A percentile compares a stretch with the other conserved stretches of the same genome.
Evolutionary conservation across 1,284 basidiomycete genomes (phyloP).

Genomic region (Phaffia rhodozyma): DNA sequence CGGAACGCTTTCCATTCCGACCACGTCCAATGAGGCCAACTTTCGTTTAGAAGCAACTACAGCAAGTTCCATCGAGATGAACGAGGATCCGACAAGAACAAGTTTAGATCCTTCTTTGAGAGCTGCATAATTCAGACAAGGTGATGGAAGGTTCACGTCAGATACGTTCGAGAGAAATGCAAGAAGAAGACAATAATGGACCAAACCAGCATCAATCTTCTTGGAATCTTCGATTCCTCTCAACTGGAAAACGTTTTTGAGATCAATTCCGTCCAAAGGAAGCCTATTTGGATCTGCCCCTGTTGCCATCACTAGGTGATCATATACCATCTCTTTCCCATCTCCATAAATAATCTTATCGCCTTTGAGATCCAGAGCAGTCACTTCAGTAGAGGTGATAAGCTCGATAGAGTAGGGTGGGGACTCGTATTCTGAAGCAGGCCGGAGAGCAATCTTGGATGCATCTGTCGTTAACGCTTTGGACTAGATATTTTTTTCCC

Average conservation of each 20-base stretch:
- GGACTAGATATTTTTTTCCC: constrained; percentile 38
- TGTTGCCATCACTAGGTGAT: constrained; percentile 36
- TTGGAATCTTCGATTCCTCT: constrained; percentile 60
- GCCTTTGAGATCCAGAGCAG: not conserved
- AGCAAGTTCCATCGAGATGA: constrained; percentile 89
- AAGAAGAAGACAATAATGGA: constrained; percentile 6
- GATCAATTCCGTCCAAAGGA: constrained; percentile 63
- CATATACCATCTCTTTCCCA: constrained; percentile 30
- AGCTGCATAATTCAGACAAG: constrained; percentile 6
- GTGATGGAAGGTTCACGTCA: not conserved
- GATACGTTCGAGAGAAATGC: not conserved
- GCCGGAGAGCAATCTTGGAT: constrained; percentile 46
- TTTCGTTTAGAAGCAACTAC: constrained; percentile 61
- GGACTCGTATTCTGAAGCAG: not conserved
- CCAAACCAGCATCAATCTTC: constrained; percentile 56
- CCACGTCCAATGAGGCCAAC: constrained; percentile 40
- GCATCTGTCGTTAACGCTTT: constrained; percentile 72
- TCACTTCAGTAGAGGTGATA: not conserved
- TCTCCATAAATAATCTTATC: constrained; percentile 22
- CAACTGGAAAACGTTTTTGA: constrained; percentile 68
- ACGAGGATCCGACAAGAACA: constrained; percentile 79
- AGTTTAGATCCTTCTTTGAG: constrained; percentile 54
- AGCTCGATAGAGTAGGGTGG: constrained; percentile 1
- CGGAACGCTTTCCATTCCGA: constrained; percentile 74
- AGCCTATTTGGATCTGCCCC: constrained; percentile 37